Evolutionary conservation across 139 green algal species (phyloP).

Genomic region (Ulvella scutata): DNA sequence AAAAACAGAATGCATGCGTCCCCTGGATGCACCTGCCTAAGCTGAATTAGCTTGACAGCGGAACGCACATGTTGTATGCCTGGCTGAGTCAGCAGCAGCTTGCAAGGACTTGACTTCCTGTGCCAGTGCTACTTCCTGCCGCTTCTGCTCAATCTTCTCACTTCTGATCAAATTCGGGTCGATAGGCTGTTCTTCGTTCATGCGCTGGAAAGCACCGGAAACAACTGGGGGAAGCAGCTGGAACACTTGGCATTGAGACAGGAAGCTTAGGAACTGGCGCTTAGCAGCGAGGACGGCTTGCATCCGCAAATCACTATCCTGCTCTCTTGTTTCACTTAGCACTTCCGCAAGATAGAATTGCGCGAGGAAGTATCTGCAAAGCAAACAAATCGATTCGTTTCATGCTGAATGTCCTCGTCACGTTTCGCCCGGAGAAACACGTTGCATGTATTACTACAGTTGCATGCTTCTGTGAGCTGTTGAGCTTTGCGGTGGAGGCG

Average conservation of each 20-base stretch:
- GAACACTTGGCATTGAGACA: neutral
- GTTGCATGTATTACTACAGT: neutral
- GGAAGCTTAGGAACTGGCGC: neutral
- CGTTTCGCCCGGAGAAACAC: neutral
- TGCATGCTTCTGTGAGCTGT: no score
- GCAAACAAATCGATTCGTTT: neutral
- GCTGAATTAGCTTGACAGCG: no score
- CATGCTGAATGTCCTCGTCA: no score
- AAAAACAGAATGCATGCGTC: no score
- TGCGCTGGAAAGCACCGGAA: neutral
- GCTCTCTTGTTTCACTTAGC: neutral
- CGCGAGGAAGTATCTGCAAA: neutral
- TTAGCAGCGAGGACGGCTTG: neutral
- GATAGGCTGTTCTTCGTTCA: neutral
- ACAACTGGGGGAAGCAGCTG: neutral
- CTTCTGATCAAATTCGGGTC: neutral
- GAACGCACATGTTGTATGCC: no score
- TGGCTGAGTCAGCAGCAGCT: no score
- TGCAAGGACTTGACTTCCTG: no score
- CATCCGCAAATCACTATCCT: neutral
- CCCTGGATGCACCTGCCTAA: no score
- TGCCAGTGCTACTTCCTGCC: neutral
- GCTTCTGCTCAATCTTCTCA: neutral
- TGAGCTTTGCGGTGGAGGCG: no score
- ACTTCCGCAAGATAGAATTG: neutral